A percentile compares a stretch with the other conserved stretches of the same genome.
Evolutionary conservation across 1,139 yeast genomes (phyloP).

Genomic region (Hyphopichia buzzinii): DNA sequence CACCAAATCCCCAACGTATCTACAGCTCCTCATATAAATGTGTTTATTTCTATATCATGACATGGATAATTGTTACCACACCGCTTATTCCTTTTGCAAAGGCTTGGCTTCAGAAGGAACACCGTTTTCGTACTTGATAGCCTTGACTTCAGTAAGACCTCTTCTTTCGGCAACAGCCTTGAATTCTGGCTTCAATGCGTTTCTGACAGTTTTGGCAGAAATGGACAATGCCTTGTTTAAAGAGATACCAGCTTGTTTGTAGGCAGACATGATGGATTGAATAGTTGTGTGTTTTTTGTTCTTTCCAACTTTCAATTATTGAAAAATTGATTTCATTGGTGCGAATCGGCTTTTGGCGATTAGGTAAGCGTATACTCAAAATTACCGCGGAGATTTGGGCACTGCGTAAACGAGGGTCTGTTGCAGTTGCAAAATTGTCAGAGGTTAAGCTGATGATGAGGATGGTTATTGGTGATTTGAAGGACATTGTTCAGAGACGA

Average conservation of each 20-base stretch:
- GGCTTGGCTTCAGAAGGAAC: constrained; percentile 35
- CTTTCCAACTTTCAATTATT: neutral
- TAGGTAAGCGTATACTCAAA: neutral
- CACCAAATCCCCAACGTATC: no score
- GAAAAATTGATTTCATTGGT: constrained; percentile 1
- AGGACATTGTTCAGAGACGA: no score
- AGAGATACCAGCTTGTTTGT: constrained; percentile 85
- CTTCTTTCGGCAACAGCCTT: constrained; percentile 76
- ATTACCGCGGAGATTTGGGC: no score
- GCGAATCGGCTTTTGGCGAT: neutral
- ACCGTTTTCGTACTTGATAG: constrained; percentile 74
- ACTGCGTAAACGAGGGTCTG: no score
- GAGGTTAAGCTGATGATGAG: no score
- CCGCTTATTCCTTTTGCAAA: constrained; percentile 17
- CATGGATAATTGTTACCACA: constrained; percentile 11
- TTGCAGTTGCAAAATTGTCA: no score
- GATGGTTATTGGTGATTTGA: no score
- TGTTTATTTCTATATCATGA: neutral
- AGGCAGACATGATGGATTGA: constrained; percentile 56
- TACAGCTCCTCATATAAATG: neutral
- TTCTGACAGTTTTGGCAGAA: constrained; percentile 87
- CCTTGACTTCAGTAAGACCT: constrained; percentile 73
- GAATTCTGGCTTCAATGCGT: constrained; percentile 83
- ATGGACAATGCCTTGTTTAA: constrained; percentile 89
- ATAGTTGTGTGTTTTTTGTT: constrained; percentile 1